These are phyloP conservation scores for Diplodia intermedia DNA, from an alignment of 2,329 filamentous ascomycete species.

Conservation along the genomic window DNA sequence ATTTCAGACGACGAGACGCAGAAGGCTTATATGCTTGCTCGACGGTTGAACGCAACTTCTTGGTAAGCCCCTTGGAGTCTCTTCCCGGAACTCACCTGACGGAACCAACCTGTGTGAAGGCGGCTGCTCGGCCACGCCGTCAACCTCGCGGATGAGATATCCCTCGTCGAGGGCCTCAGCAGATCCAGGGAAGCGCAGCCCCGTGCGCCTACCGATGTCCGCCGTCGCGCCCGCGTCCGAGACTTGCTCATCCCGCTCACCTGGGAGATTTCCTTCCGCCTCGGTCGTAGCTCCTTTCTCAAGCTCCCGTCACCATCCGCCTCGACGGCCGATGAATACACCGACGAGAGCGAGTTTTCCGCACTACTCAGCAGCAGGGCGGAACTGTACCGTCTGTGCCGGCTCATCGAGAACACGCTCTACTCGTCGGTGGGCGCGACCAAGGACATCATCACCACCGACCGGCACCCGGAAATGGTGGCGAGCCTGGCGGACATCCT, in stretches of 20 bases:
- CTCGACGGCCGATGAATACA: not conserved
- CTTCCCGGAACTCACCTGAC: not conserved
- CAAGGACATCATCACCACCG: constrained; percentile 8
- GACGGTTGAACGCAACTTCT: constrained; percentile 1
- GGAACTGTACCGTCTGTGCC: constrained; percentile 1
- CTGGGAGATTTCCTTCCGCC: constrained; percentile 14
- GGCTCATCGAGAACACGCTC: constrained; percentile 1
- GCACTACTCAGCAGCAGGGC: constrained; percentile 1
- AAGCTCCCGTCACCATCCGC: not conserved
- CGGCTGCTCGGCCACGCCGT: constrained; percentile 9
- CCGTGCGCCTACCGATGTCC: not conserved
- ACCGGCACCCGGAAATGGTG: constrained; percentile 11
- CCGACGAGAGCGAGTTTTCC: not conserved
- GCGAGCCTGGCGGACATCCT: constrained; percentile 4
- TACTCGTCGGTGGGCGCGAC: constrained; percentile 7
- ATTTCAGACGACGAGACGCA: constrained; percentile 5
- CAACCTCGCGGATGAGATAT: constrained; percentile 13
- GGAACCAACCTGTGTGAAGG: not conserved
- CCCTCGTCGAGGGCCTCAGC: constrained; percentile 13
- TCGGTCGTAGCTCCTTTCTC: constrained; percentile 4
- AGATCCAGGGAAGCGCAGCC: not conserved
- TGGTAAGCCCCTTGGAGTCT: not conserved
- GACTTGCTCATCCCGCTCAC: constrained; percentile 1
- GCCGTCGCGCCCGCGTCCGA: not conserved
- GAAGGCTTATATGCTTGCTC: constrained; percentile 1